Percentiles rank a stretch among this genome's conserved stretches.
phyloP scores from a whole-genome alignment of 2,329 filamentous ascomycete genomes.

The Fusarium albosuccineum region DNA sequence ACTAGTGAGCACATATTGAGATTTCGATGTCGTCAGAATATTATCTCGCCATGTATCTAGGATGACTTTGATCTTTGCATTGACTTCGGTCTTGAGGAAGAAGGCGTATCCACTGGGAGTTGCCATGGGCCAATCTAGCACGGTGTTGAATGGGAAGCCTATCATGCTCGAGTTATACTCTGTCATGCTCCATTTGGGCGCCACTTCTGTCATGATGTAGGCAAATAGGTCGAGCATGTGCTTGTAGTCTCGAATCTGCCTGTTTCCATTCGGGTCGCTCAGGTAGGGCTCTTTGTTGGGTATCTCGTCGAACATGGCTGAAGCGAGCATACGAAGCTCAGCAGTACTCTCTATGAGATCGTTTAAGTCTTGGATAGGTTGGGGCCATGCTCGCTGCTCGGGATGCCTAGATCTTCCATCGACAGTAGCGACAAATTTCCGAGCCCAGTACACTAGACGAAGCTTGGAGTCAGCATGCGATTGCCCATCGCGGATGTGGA shows the following conservation, averaged over 20 bases:
- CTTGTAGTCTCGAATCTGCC: constrained; percentile 28
- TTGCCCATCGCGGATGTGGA: not conserved
- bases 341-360: constrained; percentile 29
- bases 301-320: constrained; percentile 31
- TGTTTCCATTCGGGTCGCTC: constrained; percentile 22
- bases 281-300: constrained; percentile 41
- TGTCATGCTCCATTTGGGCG: constrained; percentile 33
- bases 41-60: constrained; percentile 15
- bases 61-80: not conserved
- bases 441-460: not conserved
- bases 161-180: constrained; percentile 3
- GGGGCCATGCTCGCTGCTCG: not conserved
- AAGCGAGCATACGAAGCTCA: constrained; percentile 43
- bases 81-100: constrained; percentile 5
- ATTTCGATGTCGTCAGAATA: constrained; percentile 3
- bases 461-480: not conserved
- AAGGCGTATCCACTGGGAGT: constrained; percentile 25
- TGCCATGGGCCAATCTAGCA: constrained; percentile 30
- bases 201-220: constrained; percentile 28
- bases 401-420: not conserved
- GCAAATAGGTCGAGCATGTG: constrained; percentile 41
- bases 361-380: not conserved
- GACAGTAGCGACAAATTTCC: not conserved
- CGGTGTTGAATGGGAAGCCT: constrained; percentile 18
- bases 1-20: not conserved